phyloP scores from a whole-genome alignment of 208 protist genomes.

The Trypanosoma platydactyli region DNA sequence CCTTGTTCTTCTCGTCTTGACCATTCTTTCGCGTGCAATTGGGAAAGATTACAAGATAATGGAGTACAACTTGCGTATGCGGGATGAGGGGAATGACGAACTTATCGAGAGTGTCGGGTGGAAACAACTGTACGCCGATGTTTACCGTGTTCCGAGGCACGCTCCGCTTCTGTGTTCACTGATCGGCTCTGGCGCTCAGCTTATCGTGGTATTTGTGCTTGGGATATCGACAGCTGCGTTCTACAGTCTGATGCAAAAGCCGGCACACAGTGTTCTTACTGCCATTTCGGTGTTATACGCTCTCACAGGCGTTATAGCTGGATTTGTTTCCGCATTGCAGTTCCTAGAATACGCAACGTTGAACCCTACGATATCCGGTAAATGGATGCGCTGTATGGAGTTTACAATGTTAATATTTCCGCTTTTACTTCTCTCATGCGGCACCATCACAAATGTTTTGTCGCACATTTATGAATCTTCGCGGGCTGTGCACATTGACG shows the following conservation, averaged over 20 bases:
- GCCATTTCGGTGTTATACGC: constrained; percentile 67
- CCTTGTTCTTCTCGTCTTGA: constrained; percentile 83
- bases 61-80: constrained; percentile 49
- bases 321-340: constrained; percentile 68
- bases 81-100: constrained; percentile 44
- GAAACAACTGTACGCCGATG: constrained; percentile 95
- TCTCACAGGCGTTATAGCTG: constrained; percentile 71
- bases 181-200: constrained; percentile 69
- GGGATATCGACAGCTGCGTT: constrained; percentile 13
- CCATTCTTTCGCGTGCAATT: constrained; percentile 91
- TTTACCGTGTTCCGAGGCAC: constrained; percentile 90
- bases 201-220: constrained; percentile 39
- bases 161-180: constrained; percentile 78
- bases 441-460: constrained; percentile 75
- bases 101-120: constrained; percentile 93
- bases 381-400: constrained; percentile 61
- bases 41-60: constrained; percentile 83
- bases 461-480: constrained; percentile 75
- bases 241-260: constrained; percentile 23
- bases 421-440: constrained; percentile 28
- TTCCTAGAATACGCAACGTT: constrained; percentile 51
- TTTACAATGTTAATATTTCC: constrained; percentile 78
- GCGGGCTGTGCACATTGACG: constrained; percentile 54
- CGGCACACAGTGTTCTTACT: constrained; percentile 47
- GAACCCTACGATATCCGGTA: constrained; percentile 16